phyloP scores from a whole-genome alignment of 1,284 basidiomycete genomes.

The Trametes versicolor region DNA sequence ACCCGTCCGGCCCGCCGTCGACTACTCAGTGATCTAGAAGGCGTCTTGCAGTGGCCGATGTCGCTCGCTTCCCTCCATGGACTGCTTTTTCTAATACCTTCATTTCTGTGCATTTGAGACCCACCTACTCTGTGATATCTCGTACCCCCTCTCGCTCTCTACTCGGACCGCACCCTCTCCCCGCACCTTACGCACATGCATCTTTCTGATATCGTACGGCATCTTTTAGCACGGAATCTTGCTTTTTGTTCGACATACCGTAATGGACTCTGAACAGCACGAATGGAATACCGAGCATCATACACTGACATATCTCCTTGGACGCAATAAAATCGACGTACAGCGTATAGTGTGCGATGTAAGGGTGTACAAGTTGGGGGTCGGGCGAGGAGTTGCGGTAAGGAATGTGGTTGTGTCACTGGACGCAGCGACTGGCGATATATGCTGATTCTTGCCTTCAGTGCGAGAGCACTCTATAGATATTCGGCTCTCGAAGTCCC shows the following conservation, averaged over 20 bases:
- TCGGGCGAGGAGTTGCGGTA: background rate
- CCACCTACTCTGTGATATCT: background rate
- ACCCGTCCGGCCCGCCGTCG: conserved; percentile 23
- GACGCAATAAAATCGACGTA: background rate
- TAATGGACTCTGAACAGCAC: conserved; percentile 26
- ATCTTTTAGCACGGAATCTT: conserved; percentile 22
- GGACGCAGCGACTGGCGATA: no score
- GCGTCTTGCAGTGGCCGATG: background rate
- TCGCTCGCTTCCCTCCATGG: conserved; percentile 17
- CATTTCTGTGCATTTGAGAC: background rate
- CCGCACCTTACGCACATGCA: background rate
- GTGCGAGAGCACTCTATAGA: no score
- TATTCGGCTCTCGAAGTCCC: no score
- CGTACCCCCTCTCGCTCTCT: conserved; percentile 6
- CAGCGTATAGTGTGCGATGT: background rate
- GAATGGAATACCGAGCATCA: conserved; percentile 16
- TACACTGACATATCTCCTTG: background rate
- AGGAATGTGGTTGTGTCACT: background rate
- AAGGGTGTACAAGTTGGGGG: background rate
- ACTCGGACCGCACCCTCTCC: background rate
- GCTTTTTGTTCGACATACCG: conserved; percentile 13
- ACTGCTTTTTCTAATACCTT: conserved; percentile 13
- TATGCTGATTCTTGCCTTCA: no score
- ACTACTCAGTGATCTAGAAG: conserved; percentile 19
- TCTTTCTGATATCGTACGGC: conserved; percentile 12